Percentiles rank a stretch among this genome's conserved stretches.
Conservation (phyloP, 164 flowering plant species). For the Kalanchoe fedtschenkoi region DNA sequence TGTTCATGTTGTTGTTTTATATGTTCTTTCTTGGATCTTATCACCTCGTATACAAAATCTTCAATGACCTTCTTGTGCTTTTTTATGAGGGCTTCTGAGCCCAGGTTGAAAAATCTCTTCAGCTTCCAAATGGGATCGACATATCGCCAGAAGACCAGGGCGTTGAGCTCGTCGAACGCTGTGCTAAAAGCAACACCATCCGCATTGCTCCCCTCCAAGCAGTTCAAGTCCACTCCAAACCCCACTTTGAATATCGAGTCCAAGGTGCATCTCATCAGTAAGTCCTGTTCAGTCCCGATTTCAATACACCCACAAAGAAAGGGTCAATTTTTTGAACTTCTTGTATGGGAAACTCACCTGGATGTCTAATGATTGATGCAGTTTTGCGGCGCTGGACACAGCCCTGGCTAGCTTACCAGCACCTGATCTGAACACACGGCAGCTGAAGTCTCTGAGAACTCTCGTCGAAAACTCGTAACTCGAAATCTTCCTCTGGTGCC, state of each 20-base stretch:
- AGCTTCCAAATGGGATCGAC: constrained; percentile 49
- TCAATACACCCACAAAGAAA: neutral
- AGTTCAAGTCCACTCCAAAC: constrained; percentile 47
- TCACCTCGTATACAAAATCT: constrained; percentile 45
- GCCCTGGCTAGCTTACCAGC: constrained; percentile 29
- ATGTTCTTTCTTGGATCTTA: constrained; percentile 30
- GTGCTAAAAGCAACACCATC: constrained; percentile 29
- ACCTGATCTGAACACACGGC: constrained; percentile 28
- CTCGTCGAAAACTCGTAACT: constrained; percentile 40
- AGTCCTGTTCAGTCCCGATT: constrained; percentile 28
- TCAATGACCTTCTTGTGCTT: constrained; percentile 30
- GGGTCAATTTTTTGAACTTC: neutral
- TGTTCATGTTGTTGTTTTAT: constrained; percentile 10
- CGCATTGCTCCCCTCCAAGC: constrained; percentile 46
- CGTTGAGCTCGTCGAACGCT: constrained; percentile 56
- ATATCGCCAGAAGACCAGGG: constrained; percentile 29
- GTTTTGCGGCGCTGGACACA: constrained; percentile 29
- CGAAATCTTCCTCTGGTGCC: constrained; percentile 28
- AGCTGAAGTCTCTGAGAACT: constrained; percentile 40
- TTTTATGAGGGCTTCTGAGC: constrained; percentile 45
- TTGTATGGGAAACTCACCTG: constrained; percentile 23
- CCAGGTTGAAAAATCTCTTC: constrained; percentile 44
- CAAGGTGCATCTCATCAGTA: constrained; percentile 58
- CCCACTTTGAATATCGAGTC: constrained; percentile 71
- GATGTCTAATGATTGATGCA: constrained; percentile 25